A percentile compares a stretch with the other conserved stretches of the same genome.
phyloP scores from a whole-genome alignment of 2,329 filamentous ascomycete species.

The Claviceps maximensis region DNA sequence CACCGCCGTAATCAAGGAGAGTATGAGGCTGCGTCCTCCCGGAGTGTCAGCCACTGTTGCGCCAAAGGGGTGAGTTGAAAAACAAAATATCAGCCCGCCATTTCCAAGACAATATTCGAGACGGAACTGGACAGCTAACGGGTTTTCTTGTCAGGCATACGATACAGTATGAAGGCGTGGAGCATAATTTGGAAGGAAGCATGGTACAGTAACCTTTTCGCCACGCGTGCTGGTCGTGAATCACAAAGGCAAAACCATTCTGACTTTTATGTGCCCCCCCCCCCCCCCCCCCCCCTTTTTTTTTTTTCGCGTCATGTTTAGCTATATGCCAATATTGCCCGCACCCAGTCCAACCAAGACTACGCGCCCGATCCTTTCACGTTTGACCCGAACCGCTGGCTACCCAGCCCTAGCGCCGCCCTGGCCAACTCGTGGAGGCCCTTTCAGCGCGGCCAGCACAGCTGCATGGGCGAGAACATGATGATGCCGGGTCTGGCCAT shows the following conservation, averaged over 20 bases:
- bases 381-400: slow-evolving; percentile 1
- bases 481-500: slow-evolving; percentile 1
- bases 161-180: not conserved
- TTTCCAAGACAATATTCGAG: not conserved
- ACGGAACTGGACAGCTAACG: not conserved
- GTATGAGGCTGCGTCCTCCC: slow-evolving; percentile 1
- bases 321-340: not conserved
- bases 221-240: not conserved
- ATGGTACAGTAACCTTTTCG: not conserved
- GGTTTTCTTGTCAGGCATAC: not conserved
- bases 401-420: not conserved
- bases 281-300: too few relatives aligned
- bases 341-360: not conserved
- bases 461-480: slow-evolving; percentile 4
- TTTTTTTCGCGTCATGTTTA: not conserved
- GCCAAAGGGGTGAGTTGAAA: not conserved
- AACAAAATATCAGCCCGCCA: not conserved
- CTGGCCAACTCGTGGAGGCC: not conserved
- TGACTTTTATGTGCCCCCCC: too few relatives aligned
- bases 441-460: slow-evolving; percentile 2
- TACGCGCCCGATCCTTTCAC: not conserved
- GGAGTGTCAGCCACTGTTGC: not conserved
- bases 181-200: not conserved
- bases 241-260: not conserved
- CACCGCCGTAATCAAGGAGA: slow-evolving; percentile 2